Conservation (phyloP, 495 filamentous ascomycete genomes). For the Pseudomonodictys pantanalensis region DNA sequence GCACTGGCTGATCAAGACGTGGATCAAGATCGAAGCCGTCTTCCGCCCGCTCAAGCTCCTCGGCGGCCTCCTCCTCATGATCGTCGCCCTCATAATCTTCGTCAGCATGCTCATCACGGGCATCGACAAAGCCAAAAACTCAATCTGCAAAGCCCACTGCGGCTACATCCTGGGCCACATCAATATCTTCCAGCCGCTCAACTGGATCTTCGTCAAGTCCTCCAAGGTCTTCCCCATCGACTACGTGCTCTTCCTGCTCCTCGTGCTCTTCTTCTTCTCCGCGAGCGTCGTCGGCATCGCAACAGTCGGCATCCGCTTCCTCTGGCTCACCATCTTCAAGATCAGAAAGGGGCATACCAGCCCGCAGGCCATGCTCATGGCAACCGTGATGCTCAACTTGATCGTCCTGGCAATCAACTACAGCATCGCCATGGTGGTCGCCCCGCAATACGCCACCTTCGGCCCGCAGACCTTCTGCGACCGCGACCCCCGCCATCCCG, state of each 20-base stretch:
- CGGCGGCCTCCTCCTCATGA: constrained; percentile 72
- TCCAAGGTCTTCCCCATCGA: constrained; percentile 87
- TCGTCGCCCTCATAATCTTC: constrained; percentile 72
- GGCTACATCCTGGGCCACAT: constrained; percentile 91
- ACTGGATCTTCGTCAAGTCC: constrained; percentile 81
- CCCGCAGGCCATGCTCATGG: constrained; percentile 87
- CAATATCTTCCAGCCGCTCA: constrained; percentile 91
- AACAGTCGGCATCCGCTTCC: constrained; percentile 84
- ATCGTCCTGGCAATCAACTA: constrained; percentile 90
- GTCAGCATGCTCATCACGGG: constrained; percentile 90
- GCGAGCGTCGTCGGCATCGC: constrained; percentile 82
- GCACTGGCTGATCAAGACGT: constrained; percentile 64
- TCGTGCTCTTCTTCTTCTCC: constrained; percentile 82
- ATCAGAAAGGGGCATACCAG: constrained; percentile 84
- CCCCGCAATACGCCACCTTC: constrained; percentile 91
- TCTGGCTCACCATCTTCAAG: constrained; percentile 89
- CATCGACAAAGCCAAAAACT: constrained; percentile 95
- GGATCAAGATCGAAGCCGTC: constrained; percentile 74
- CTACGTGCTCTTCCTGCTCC: constrained; percentile 78
- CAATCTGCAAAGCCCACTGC: constrained; percentile 82
- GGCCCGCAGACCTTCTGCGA: constrained; percentile 93
- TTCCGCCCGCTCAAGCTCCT: constrained; percentile 82
- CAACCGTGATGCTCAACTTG: constrained; percentile 85
- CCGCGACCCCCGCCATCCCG: constrained; percentile 52
- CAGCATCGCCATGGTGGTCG: constrained; percentile 82